Percentiles rank a stretch among this genome's conserved stretches.
Conservation (phyloP, 1,139 yeast genomes). For the Blastobotrys petasosporus region DNA sequence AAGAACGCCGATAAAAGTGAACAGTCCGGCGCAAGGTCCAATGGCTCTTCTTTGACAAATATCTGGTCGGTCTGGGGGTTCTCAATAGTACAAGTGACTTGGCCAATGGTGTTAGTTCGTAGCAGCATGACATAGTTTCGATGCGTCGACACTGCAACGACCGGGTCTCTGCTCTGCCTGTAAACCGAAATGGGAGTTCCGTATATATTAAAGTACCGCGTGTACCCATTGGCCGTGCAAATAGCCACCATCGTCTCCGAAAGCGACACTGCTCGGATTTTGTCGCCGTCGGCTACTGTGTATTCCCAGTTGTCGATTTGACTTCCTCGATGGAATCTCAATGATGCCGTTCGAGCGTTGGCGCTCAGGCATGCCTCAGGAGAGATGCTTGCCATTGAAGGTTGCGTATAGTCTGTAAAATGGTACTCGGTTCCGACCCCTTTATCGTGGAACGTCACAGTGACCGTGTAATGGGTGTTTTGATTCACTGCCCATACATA, state of each 20-base stretch:
- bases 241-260: slow-evolving; percentile 45
- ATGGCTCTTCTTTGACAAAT: slow-evolving; percentile 34
- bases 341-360: slow-evolving; percentile 21
- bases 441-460: slow-evolving; percentile 82
- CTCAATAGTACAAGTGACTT: slow-evolving; percentile 30
- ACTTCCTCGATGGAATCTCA: slow-evolving; percentile 32
- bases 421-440: slow-evolving; percentile 77
- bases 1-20: slow-evolving; percentile 57
- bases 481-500: slow-evolving; percentile 76
- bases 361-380: slow-evolving; percentile 63
- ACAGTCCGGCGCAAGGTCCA: slow-evolving; percentile 29
- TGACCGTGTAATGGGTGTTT: slow-evolving; percentile 57
- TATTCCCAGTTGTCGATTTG: slow-evolving; percentile 37
- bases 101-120: slow-evolving; percentile 20
- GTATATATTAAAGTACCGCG: slow-evolving; percentile 48
- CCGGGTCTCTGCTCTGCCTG: slow-evolving; percentile 43
- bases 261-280: slow-evolving; percentile 47
- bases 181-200: slow-evolving; percentile 53
- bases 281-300: slow-evolving; percentile 39
- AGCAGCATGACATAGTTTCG: slow-evolving; percentile 43
- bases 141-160: slow-evolving; percentile 50
- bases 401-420: slow-evolving; percentile 67
- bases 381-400: slow-evolving; percentile 71
- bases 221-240: slow-evolving; percentile 53
- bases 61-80: slow-evolving; percentile 35